Base-by-base conservation (phyloP, 192 early-diverging fungal species). In the Backusella liffmaniae region DNA sequence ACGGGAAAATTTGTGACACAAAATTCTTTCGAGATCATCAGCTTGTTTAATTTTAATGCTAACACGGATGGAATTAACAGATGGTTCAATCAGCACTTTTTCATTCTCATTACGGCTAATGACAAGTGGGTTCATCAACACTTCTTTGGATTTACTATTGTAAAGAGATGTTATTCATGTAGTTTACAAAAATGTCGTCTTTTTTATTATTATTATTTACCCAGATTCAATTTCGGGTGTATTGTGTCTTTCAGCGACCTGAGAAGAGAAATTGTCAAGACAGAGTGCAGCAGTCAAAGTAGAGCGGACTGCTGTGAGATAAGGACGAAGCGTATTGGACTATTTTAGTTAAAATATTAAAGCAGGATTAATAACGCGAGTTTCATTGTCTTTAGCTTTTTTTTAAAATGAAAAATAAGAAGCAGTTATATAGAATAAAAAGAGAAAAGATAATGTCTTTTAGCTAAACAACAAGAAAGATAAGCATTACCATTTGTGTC, bases 11-110 rank as follows among this genome's bases (percentile, higher is more conserved):
- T 97, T 96, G 87, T 98, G 96, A 68, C 93, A 94, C 75, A 99
- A 76, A 70, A 99, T 95, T 21, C 92, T 85, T 80, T 99, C 97
- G 68, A 97, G 94, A 59, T 99, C 97, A 85, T 99, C 96, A 4
- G 96, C 95, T 85, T 99, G 96, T 83, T 99, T 99, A 82, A 99
- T 96, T 32, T 93, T 92, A 76, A 99, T 99, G 79, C 91, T 93
- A 73, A 99, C 85, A 66, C 97, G 95, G 67, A 99, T 82, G 4
- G 96, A 95, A 87, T 99, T 99, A 83, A 99, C 90, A 77, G 92
- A 93, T 68, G 91, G 85, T 80, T 99, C 97, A 76, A 99, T 92
- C 49, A 96, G 81, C n/a, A 97, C 96, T 66, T 91, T 87, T 79
- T 99, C 97, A 86, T 96, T 96, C 79, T 99, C 96, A 80, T 97